Evolutionary conservation across 805 yeast genomes (phyloP).

Genomic region (Ogataea pignaliae): DNA sequence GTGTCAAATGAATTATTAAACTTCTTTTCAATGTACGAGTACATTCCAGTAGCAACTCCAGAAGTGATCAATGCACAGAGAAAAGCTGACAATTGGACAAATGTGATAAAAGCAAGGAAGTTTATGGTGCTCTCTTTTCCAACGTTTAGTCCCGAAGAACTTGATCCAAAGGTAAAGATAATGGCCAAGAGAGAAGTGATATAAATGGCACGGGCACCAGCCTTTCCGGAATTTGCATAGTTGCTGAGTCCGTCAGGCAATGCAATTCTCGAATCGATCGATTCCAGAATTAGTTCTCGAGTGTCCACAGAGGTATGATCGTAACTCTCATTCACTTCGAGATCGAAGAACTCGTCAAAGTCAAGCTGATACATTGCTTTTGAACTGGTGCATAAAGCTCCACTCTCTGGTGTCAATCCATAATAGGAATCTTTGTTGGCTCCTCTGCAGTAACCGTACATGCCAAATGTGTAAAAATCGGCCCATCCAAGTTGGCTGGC

Average conservation of each 20-base stretch:
- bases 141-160: conserved; percentile 35
- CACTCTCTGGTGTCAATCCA: neutral
- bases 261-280: conserved; percentile 30
- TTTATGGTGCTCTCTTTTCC: conserved; percentile 19
- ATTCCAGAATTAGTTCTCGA: no score
- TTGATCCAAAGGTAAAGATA: conserved; percentile 35
- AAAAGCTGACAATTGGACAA: conserved; percentile 5
- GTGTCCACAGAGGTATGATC: conserved; percentile 1
- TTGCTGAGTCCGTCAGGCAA: conserved; percentile 53
- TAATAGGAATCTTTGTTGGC: neutral
- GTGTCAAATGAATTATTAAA: conserved; percentile 43
- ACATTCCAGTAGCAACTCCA: conserved; percentile 52
- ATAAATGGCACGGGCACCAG: conserved; percentile 55
- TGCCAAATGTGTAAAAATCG: conserved; percentile 49
- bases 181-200: conserved; percentile 48
- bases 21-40: conserved; percentile 40
- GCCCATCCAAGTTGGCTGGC: conserved; percentile 34
- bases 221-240: conserved; percentile 42
- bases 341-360: conserved; percentile 34
- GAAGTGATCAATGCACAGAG: conserved; percentile 14
- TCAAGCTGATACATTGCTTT: conserved; percentile 53
- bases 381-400: conserved; percentile 44
- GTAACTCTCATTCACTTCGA: conserved; percentile 9
- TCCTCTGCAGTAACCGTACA: conserved; percentile 55
- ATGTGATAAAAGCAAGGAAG: conserved; percentile 1